Conservation (phyloP, 495 filamentous ascomycete genomes). For the Cercophora samala region DNA sequence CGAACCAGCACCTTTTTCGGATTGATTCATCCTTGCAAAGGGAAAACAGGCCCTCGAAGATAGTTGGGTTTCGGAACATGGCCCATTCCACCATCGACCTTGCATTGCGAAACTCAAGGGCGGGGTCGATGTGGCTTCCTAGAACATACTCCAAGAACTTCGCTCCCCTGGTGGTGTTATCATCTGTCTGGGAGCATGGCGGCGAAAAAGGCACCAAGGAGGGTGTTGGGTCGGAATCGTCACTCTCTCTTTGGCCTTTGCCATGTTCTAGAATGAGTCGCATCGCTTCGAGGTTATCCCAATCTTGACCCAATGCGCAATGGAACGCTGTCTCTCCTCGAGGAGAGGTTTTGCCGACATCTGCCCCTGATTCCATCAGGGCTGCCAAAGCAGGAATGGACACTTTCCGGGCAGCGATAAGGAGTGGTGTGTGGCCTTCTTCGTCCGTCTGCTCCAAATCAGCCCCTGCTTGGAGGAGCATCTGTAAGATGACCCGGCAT, state of each 20-base stretch:
- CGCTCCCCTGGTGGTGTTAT: no score
- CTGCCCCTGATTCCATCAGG: background rate
- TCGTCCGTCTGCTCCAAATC: constrained; percentile 21
- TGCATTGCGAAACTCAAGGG: background rate
- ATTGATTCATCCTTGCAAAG: background rate
- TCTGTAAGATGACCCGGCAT: constrained; percentile 6
- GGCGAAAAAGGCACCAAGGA: no score
- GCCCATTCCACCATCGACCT: background rate
- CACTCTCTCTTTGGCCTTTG: background rate
- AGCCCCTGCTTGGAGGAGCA: constrained; percentile 21
- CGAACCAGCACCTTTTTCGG: background rate
- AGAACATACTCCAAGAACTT: no score
- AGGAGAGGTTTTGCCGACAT: constrained; percentile 8
- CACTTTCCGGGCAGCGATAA: no score
- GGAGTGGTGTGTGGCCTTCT: constrained; percentile 17
- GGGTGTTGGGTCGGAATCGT: no score
- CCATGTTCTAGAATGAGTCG: background rate
- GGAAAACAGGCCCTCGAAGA: background rate
- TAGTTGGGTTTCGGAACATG: background rate
- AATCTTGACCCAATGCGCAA: constrained; percentile 2
- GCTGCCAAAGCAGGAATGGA: background rate
- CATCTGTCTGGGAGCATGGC: no score
- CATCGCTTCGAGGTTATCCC: constrained; percentile 1
- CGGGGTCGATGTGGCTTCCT: background rate
- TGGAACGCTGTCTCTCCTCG: constrained; percentile 20